Percentiles rank a stretch among this genome's conserved stretches.
Evolutionary conservation across 75 land plant species (phyloP).

Genomic region (Pinus tabuliformis): DNA sequence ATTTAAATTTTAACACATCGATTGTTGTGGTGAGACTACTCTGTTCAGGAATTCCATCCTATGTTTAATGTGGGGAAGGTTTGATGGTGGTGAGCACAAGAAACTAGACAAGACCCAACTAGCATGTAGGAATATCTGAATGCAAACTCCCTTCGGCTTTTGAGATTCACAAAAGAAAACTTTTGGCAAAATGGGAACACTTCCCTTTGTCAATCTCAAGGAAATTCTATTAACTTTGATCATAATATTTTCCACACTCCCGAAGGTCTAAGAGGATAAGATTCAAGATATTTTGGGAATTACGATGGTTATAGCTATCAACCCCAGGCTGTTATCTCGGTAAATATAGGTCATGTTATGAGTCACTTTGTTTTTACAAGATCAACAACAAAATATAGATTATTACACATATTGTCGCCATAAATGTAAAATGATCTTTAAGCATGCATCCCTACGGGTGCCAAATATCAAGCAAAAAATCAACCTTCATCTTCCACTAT

Average conservation of each 20-base stretch:
- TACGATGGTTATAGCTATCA: background rate
- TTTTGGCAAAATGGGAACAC: background rate
- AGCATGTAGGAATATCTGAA: background rate
- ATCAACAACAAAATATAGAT: no score
- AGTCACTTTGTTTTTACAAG: no score
- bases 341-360: no score
- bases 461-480: no score
- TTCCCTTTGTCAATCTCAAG: background rate
- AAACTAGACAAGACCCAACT: conserved; percentile 4
- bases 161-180: conserved; percentile 11
- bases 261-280: conserved; percentile 2
- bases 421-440: no score
- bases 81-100: conserved; percentile 47
- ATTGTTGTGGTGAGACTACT: background rate
- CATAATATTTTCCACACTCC: background rate
- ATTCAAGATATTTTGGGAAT: background rate
- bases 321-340: no score
- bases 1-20: background rate
- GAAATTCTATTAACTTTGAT: conserved; percentile 1
- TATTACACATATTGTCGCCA: no score
- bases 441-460: no score
- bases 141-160: conserved; percentile 11
- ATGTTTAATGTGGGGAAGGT: conserved; percentile 68
- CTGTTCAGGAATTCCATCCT: conserved; percentile 44
- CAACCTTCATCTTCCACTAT: no score